These are phyloP conservation scores for Penicillium verhagenii DNA, from an alignment of 495 filamentous ascomycete genomes.

Conservation along the genomic window DNA sequence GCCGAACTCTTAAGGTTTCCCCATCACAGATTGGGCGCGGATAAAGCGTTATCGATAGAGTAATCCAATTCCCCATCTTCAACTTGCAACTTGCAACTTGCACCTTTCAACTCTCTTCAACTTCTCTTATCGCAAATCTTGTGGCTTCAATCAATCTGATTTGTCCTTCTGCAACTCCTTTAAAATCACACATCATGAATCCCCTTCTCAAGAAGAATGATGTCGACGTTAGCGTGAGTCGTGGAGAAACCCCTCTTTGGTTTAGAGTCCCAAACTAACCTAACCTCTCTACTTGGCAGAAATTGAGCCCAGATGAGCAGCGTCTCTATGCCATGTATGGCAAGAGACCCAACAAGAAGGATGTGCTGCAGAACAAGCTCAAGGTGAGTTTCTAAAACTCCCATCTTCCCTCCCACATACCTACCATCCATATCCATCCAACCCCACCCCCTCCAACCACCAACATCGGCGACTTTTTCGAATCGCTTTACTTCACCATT, in stretches of 20 bases:
- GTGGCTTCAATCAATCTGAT: too few relatives aligned
- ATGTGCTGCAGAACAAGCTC: constrained; percentile 96
- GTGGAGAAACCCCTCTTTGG: not conserved
- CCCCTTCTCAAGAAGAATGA: not conserved
- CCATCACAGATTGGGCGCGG: constrained; percentile 5
- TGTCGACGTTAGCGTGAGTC: not conserved
- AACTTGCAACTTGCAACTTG: too few relatives aligned
- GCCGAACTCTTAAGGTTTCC: too few relatives aligned
- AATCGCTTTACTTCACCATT: not conserved
- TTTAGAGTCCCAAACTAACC: not conserved
- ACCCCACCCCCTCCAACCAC: not conserved
- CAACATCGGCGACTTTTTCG: not conserved
- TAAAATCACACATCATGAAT: not conserved
- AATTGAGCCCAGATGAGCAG: constrained; percentile 87
- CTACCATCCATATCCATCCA: too few relatives aligned
- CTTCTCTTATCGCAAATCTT: too few relatives aligned
- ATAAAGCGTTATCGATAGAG: constrained; percentile 11
- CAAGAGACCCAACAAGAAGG: constrained; percentile 92
- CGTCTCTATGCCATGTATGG: constrained; percentile 94
- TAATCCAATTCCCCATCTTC: not conserved
- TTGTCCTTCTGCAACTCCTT: too few relatives aligned
- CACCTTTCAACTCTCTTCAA: not conserved
- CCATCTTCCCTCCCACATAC: not conserved
- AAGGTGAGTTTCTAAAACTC: constrained; percentile 56
- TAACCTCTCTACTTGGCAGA: constrained; percentile 50